Base-by-base conservation (phyloP, 1,284 basidiomycete species). In the Erythrobasidium hasegawianum region DNA sequence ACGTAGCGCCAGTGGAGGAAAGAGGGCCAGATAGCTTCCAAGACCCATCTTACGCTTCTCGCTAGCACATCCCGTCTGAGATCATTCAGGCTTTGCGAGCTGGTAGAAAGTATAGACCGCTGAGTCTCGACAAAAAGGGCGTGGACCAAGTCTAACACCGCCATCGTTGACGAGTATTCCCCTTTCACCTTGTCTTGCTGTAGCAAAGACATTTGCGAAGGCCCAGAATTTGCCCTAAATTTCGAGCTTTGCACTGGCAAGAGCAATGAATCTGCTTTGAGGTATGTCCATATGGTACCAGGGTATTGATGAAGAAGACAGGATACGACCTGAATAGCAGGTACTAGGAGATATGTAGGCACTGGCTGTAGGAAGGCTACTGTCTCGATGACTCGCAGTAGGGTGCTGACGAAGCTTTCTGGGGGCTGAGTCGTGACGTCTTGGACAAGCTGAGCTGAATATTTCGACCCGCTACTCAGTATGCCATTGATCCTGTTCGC, bases 11-110 rank as follows among this genome's bases (percentile, higher is more conserved):
- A 93, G 5, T 84, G 83, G 55, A 85, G 77, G 74, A 90, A 86
- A 71, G 89, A 87, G 0, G 87, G 82, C 90, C 91, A 94, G 29
- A 94, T 85, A 75, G 89, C 87, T 22, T 86, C 85, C 72, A 89
- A 87, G 9, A 92, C 81, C 73, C 93, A 92, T 16, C 81, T 81
- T 9, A 85, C 80, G 0, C 87, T 87, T 33, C 90, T 85, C 56
- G 87, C 78, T 11, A 94, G 81, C 4, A 94, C 90, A 67, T 88
- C 86, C 69, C 88, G 86, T 76, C 92, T 93, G 54, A 89, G 78
- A 0, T 84, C 79, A 29, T 86, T 78, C 9, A 78, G 76, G 14
- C 83, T 72, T 43, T 82, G 80, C 0, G 86, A 84, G 3, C 83
- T 64, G 41, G 68, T 55, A 18, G 43, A n/a, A n/a, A 47, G 22